phyloP scores from a whole-genome alignment of 2,329 filamentous ascomycete species.

The Epichloe typhina region DNA sequence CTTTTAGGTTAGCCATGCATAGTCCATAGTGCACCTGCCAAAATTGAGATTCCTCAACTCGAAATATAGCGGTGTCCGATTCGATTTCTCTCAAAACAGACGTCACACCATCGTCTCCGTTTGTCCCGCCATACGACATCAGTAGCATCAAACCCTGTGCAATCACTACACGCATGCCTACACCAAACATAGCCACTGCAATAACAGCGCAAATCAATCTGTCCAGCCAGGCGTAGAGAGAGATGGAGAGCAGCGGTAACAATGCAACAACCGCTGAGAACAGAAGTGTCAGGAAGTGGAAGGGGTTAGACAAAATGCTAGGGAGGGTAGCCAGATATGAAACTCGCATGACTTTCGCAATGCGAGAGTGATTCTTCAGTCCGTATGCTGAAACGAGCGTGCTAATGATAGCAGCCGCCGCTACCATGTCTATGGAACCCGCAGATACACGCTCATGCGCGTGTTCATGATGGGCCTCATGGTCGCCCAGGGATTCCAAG shows the following conservation, averaged over 20 bases:
- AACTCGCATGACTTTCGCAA: constrained; percentile 82
- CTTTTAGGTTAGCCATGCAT: constrained; percentile 86
- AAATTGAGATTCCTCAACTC: constrained; percentile 77
- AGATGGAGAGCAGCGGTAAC: constrained; percentile 69
- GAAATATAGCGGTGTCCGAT: constrained; percentile 59
- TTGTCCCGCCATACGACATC: constrained; percentile 59
- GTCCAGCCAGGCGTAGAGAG: constrained; percentile 76
- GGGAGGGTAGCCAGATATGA: constrained; percentile 71
- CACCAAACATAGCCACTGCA: constrained; percentile 73
- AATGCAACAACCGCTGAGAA: constrained; percentile 72
- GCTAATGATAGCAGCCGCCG: constrained; percentile 66
- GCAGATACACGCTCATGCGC: constrained; percentile 52
- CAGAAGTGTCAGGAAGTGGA: constrained; percentile 83
- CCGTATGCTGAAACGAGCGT: constrained; percentile 79
- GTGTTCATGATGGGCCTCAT: constrained; percentile 61
- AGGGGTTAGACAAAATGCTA: constrained; percentile 82
- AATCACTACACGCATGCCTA: constrained; percentile 72
- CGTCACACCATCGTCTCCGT: constrained; percentile 38
- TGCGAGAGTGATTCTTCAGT: constrained; percentile 80
- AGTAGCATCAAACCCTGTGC: constrained; percentile 87
- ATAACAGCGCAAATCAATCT: constrained; percentile 69
- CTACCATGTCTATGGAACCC: constrained; percentile 70
- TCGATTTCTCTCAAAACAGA: constrained; percentile 78
- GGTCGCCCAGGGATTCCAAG: constrained; percentile 49
- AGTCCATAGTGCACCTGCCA: constrained; percentile 98